Percentiles rank a stretch among this genome's conserved stretches.
These are phyloP conservation scores for Diplodia sapinea DNA, from an alignment of 2,329 filamentous ascomycete genomes.

Conservation along the genomic window DNA sequence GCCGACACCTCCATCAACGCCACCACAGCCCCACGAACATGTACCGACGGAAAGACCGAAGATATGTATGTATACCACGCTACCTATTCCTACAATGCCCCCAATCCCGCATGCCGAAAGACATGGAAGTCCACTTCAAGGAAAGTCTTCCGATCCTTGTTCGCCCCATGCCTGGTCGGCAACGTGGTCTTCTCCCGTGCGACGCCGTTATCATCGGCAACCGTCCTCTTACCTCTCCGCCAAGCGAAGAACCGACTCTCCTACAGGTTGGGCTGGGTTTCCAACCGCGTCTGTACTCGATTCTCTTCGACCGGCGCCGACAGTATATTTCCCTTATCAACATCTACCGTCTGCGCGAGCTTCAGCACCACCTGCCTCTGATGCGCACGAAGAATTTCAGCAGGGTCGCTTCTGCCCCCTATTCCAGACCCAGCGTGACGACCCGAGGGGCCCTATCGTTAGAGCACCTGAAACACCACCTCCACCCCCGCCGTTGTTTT, in stretches of 20 bases:
- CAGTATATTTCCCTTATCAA: conserved; percentile 18
- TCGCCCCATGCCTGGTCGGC: background rate
- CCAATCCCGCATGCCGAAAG: background rate
- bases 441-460: conserved; percentile 2
- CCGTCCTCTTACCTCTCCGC: conserved; percentile 20
- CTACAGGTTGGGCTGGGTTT: background rate
- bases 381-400: background rate
- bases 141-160: background rate
- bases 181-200: background rate
- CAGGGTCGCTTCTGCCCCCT: background rate
- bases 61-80: background rate
- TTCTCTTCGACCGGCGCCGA: background rate
- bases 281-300: background rate
- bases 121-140: background rate
- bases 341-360: background rate
- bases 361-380: background rate
- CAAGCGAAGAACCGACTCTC: background rate
- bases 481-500: conserved; percentile 19
- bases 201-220: conserved; percentile 4
- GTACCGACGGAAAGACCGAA: background rate
- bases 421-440: background rate
- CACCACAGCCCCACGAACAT: background rate
- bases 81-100: conserved; percentile 1
- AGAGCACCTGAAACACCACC: conserved; percentile 14
- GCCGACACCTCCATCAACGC: conserved; percentile 6